phyloP scores from a whole-genome alignment of 1,284 basidiomycete species.

The Sporisorium sorghi region DNA sequence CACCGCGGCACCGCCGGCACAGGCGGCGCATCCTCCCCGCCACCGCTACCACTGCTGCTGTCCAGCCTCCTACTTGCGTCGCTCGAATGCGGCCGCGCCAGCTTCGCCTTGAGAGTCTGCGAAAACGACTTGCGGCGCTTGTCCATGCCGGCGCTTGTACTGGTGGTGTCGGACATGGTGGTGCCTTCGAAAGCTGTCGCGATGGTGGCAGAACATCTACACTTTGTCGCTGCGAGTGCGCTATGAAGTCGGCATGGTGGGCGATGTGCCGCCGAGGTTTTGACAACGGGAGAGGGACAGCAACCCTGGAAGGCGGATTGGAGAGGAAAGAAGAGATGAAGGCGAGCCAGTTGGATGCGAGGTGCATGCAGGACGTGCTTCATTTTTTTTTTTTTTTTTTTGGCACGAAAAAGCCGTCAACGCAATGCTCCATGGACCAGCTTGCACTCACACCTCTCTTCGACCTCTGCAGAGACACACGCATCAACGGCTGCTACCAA shows the following conservation, averaged over 20 bases:
- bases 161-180: constrained; percentile 4
- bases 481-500: neutral
- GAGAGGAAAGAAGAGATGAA: neutral
- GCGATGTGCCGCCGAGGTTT: too few species aligned
- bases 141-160: neutral
- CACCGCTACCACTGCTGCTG: neutral
- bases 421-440: too few species aligned
- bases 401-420: neutral
- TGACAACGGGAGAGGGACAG: neutral
- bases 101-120: constrained; percentile 1
- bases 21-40: neutral
- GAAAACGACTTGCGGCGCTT: constrained; percentile 16
- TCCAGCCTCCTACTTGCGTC: too few species aligned
- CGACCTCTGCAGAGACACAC: neutral
- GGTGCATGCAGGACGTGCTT: constrained; percentile 1
- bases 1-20: neutral
- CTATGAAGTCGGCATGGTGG: constrained; percentile 1
- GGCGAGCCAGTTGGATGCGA: too few species aligned
- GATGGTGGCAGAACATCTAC: neutral
- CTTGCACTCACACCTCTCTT: too few species aligned
- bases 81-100: neutral
- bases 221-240: neutral
- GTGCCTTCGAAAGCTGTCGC: neutral
- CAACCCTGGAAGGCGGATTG: neutral
- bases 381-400: too few species aligned